Conservation (phyloP, 2,329 filamentous ascomycete species). For the Colletotrichum caudatum region DNA sequence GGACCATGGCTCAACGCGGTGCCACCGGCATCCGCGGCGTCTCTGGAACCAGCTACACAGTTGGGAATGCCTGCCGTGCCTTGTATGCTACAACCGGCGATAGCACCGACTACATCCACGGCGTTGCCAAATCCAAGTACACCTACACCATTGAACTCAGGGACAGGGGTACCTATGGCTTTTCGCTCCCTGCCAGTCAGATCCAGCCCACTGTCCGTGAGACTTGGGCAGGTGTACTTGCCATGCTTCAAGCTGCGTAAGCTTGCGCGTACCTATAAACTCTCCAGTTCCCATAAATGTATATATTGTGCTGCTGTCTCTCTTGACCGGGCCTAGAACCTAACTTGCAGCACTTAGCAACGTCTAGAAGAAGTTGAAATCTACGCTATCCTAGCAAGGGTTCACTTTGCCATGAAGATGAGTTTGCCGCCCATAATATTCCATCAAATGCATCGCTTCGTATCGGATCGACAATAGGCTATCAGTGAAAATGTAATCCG, state of each 20-base stretch:
- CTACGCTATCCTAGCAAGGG: too few species aligned
- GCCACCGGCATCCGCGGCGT: slow-evolving; percentile 40
- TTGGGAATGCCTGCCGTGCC: slow-evolving; percentile 43
- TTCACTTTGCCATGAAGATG: fast-evolving
- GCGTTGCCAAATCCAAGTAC: slow-evolving; percentile 41
- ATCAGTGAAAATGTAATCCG: too few species aligned
- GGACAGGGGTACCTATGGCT: slow-evolving; percentile 39
- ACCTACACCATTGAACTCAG: slow-evolving; percentile 41
- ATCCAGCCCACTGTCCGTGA: slow-evolving; percentile 40
- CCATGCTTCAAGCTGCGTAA: slow-evolving; percentile 40
- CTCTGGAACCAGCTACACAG: slow-evolving; percentile 40
- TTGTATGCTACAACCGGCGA: slow-evolving; percentile 44
- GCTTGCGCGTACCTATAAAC: fast-evolving
- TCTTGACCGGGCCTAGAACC: not conserved
- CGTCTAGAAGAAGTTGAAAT: not conserved
- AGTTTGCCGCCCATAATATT: too few species aligned
- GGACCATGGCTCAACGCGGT: slow-evolving; percentile 27
- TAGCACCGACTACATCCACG: slow-evolving; percentile 44
- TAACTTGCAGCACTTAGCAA: too few species aligned
- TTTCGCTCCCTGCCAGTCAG: slow-evolving; percentile 38
- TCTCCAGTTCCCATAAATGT: not conserved
- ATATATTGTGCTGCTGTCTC: not conserved
- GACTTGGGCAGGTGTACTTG: slow-evolving; percentile 42
- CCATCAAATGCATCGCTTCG: not conserved
- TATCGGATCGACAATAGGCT: not conserved